Percentiles rank a stretch among this genome's conserved stretches.
Evolutionary conservation across 441 rosid genomes (phyloP).

Genomic region (Breynia disticha): DNA sequence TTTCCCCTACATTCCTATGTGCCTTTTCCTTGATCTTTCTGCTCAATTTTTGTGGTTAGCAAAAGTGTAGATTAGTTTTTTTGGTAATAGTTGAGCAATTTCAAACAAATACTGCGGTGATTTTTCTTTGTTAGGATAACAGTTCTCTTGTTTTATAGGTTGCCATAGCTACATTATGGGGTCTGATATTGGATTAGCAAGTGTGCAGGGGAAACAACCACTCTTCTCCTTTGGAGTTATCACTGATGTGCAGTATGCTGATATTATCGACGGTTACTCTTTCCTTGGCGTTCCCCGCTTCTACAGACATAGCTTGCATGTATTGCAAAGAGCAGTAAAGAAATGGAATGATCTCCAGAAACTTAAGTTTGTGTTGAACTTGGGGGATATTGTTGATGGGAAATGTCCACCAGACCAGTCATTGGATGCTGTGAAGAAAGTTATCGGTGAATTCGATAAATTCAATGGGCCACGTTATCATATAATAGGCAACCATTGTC

Average conservation of each 20-base stretch:
- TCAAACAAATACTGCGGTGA: not conserved
- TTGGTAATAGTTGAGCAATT: not conserved
- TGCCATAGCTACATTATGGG: not conserved
- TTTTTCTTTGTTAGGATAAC: not conserved
- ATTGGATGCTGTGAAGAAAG: slow-evolving; percentile 36
- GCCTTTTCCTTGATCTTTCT: too few species aligned
- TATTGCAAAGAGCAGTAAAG: slow-evolving; percentile 62
- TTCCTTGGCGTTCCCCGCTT: slow-evolving; percentile 68
- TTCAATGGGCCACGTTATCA: slow-evolving; percentile 64
- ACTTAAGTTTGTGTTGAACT: slow-evolving; percentile 58
- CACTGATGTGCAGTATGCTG: slow-evolving; percentile 83
- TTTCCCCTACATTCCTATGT: too few species aligned
- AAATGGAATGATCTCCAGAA: slow-evolving; percentile 55
- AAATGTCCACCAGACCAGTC: slow-evolving; percentile 64
- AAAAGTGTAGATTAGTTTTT: not conserved
- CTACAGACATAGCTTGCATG: slow-evolving; percentile 60
- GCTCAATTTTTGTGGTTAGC: too few species aligned
- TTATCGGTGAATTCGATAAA: slow-evolving; percentile 43
- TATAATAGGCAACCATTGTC: slow-evolving; percentile 89
- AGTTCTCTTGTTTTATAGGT: not conserved
- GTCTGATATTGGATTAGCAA: not conserved
- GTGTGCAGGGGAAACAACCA: slow-evolving; percentile 32
- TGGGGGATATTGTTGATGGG: slow-evolving; percentile 88
- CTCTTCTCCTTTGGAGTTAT: slow-evolving; percentile 81
- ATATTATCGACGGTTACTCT: slow-evolving; percentile 73